phyloP scores from a whole-genome alignment of 495 filamentous ascomycete species.

The Hapsidospora chrysogenum region DNA sequence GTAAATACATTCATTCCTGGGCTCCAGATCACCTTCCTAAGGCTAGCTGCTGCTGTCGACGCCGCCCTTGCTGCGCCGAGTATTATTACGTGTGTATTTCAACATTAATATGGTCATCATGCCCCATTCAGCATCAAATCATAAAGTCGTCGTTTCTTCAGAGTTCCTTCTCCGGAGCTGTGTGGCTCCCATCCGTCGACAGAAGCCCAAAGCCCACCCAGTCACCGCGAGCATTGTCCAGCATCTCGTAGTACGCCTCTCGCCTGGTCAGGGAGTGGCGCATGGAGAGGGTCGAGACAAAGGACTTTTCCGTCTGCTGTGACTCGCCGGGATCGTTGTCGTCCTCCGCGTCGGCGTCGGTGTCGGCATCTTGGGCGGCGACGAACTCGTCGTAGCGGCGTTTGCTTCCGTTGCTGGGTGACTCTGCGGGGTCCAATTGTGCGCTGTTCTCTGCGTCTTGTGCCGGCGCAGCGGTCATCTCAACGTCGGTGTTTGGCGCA shows the following conservation, averaged over 20 bases:
- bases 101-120: too few relatives aligned
- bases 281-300: neutral
- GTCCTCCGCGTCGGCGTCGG: neutral
- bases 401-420: too few relatives aligned
- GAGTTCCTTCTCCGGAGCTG: conserved; percentile 32
- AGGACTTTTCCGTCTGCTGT: neutral
- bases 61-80: too few relatives aligned
- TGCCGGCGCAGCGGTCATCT: too few relatives aligned
- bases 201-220: conserved; percentile 29
- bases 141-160: conserved; percentile 15
- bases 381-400: neutral
- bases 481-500: too few relatives aligned
- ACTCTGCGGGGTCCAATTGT: too few relatives aligned
- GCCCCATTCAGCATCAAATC: too few relatives aligned
- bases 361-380: neutral
- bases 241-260: conserved; percentile 17
- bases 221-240: conserved; percentile 6
- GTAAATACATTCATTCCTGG: too few relatives aligned
- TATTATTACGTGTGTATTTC: too few relatives aligned
- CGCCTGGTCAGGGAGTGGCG: conserved; percentile 3
- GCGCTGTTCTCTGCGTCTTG: too few relatives aligned
- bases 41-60: too few relatives aligned
- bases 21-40: too few relatives aligned
- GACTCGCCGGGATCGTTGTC: neutral
- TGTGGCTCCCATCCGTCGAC: conserved; percentile 30